Evolutionary conservation across 805 yeast species (phyloP), one percentile per base, ranked within the genome.

Genomic region (Wickerhamomyces queroliae): DNA sequence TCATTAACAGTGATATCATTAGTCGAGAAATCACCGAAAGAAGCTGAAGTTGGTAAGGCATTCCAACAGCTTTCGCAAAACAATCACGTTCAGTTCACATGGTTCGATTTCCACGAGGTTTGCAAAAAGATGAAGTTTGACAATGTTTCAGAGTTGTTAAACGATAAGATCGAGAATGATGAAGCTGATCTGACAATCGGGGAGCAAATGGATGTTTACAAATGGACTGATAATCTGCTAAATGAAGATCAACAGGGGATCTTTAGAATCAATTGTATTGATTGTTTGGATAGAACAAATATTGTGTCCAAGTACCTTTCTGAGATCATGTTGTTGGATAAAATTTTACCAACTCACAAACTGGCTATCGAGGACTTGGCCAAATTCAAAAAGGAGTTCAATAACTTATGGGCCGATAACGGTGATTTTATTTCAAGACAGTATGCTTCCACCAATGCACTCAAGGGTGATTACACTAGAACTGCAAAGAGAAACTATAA

Each of bases 361-460:
- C 34, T 46, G 8, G 13, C 19, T 9, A 33, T 42, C 8, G 28
- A n/a, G 4, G 35, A 38, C 21, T 25, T 32, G 5, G 25, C 15
- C 0, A 23, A 29, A 9, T 64, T 58, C 44, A 57, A 43, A 29
- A 40, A 16, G 11, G 31, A 37, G 16, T 64, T 55, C 39, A 64
- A 67, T 25, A 44, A 55, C 32, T 34, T 70, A 10, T 80, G 86
- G 86, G 86, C 86, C 2, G 83, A 79, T 50, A 78, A 80, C 52
- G 86, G 85, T 2, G 85, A 80, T 50, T 76, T 73, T 17, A 74
- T 80, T 20, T 77, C 84, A 10, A 76, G 70, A 35, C 81, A 78
- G 44, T 80, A 80, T 50, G 74, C 80, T 3, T 72, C 76, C 5
- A 76, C 82, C 1, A 71, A 70, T 52, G 81, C 80, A 0, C 55